Conservation (phyloP, 139 green algal genomes). For the Chlorella vulgaris region DNA sequence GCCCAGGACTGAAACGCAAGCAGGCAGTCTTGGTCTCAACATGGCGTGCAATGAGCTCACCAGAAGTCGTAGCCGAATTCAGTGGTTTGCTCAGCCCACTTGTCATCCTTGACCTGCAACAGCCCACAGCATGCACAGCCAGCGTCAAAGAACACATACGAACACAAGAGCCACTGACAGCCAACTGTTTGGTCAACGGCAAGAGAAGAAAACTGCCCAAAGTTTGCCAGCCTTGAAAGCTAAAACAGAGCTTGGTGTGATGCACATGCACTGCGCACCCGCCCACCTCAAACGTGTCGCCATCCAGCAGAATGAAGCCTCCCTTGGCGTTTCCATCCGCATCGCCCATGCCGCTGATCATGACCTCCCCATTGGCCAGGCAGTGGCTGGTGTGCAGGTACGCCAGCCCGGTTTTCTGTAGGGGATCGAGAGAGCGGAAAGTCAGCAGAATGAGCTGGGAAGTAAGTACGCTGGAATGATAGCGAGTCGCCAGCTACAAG, state of each 20-base stretch:
- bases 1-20: too few relatives aligned
- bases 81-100: constrained; percentile 59
- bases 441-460: background rate
- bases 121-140: too few relatives aligned
- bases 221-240: background rate
- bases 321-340: constrained; percentile 59
- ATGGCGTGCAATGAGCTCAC: background rate
- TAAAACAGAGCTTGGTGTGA: too few relatives aligned
- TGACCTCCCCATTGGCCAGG: constrained; percentile 60
- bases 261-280: too few relatives aligned
- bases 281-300: constrained; percentile 64
- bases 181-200: too few relatives aligned
- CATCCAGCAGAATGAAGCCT: constrained; percentile 83
- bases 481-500: too few relatives aligned
- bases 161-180: too few relatives aligned
- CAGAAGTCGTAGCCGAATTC: constrained; percentile 86
- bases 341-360: constrained; percentile 72
- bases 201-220: too few relatives aligned
- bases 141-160: too few relatives aligned
- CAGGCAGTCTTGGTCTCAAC: background rate
- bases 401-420: constrained; percentile 47
- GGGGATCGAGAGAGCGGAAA: background rate
- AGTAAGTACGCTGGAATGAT: too few relatives aligned
- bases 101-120: constrained; percentile 64
- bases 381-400: constrained; percentile 79